Percentiles rank a stretch among this genome's conserved stretches.
These are phyloP conservation scores for Entelexis paramagnoliae DNA, from an alignment of 1,139 yeast species.

Conservation along the genomic window DNA sequence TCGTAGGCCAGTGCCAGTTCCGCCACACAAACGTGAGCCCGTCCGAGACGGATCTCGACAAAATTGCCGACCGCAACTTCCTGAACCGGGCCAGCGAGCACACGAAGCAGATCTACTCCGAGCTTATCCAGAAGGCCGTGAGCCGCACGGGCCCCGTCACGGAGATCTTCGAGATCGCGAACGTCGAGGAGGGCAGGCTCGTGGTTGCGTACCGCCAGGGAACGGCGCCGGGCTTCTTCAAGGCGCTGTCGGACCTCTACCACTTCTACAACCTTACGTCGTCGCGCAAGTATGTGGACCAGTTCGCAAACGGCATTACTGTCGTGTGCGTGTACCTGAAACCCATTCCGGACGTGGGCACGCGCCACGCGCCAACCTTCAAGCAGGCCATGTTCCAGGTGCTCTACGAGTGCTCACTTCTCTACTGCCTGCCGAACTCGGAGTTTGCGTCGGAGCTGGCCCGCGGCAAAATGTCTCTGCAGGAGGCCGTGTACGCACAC, in stretches of 20 bases:
- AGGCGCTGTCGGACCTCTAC: slow-evolving; percentile 79
- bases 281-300: slow-evolving; percentile 87
- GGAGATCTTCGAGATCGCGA: slow-evolving; percentile 72
- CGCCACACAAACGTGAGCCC: slow-evolving; percentile 29
- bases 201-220: slow-evolving; percentile 82
- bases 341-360: slow-evolving; percentile 35
- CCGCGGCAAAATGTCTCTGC: slow-evolving; percentile 71
- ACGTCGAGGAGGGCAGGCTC: slow-evolving; percentile 69
- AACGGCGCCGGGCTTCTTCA: slow-evolving; percentile 76
- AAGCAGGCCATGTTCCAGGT: slow-evolving; percentile 82
- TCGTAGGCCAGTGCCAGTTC: slow-evolving; percentile 73
- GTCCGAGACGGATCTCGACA: slow-evolving; percentile 43
- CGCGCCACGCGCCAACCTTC: slow-evolving; percentile 34
- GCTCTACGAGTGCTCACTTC: slow-evolving; percentile 84
- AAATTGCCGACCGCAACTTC: slow-evolving; percentile 73
- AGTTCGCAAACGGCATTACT: slow-evolving; percentile 80
- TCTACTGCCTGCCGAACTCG: slow-evolving; percentile 85
- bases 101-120: slow-evolving; percentile 67
- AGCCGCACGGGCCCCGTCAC: slow-evolving; percentile 86
- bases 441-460: slow-evolving; percentile 68
- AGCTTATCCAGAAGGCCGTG: slow-evolving; percentile 59
- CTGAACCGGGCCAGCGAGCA: slow-evolving; percentile 67
- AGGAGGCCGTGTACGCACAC: slow-evolving; percentile 90
- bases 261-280: slow-evolving; percentile 80
- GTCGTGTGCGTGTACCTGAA: slow-evolving; percentile 78